Conservation (phyloP, 2,329 filamentous ascomycete species). For the Claviceps pazoutovae region DNA sequence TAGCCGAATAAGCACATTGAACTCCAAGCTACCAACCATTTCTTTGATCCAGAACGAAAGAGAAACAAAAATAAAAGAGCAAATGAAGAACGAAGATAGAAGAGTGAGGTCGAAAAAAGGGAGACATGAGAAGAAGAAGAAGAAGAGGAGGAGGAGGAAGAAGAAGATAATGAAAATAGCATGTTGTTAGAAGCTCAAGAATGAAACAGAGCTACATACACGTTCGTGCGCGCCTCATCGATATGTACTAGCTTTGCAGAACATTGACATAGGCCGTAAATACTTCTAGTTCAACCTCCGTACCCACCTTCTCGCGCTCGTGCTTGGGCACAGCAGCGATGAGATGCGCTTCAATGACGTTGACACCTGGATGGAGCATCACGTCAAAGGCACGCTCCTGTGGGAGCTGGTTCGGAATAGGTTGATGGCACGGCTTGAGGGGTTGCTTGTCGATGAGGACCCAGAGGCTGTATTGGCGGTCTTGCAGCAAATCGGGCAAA, state of each 20-base stretch:
- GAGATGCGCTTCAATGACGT: constrained; percentile 65
- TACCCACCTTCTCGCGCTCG: constrained; percentile 40
- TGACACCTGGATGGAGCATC: constrained; percentile 56
- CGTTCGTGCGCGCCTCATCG: too few species aligned
- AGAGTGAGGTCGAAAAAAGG: too few species aligned
- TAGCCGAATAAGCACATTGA: background rate
- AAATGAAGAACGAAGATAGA: too few species aligned
- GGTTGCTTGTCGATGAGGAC: constrained; percentile 55
- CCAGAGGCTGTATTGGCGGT: constrained; percentile 63
- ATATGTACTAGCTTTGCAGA: constrained; percentile 21
- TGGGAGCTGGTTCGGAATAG: constrained; percentile 41
- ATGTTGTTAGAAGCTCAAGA: too few species aligned
- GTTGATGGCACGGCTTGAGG: constrained; percentile 31
- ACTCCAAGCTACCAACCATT: background rate
- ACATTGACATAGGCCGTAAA: constrained; percentile 65
- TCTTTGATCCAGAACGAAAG: background rate
- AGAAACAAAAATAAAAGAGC: background rate
- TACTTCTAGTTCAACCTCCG: constrained; percentile 64
- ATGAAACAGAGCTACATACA: too few species aligned
- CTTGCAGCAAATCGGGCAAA: constrained; percentile 47
- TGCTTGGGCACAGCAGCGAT: constrained; percentile 54
- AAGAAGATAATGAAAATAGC: background rate
- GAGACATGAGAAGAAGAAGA: background rate
- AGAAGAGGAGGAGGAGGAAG: background rate
- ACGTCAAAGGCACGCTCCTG: constrained; percentile 62